A percentile compares a stretch with the other conserved stretches of the same genome.
Evolutionary conservation across 257 asterid species (phyloP).

Genomic region (Jacaranda mimosifolia): DNA sequence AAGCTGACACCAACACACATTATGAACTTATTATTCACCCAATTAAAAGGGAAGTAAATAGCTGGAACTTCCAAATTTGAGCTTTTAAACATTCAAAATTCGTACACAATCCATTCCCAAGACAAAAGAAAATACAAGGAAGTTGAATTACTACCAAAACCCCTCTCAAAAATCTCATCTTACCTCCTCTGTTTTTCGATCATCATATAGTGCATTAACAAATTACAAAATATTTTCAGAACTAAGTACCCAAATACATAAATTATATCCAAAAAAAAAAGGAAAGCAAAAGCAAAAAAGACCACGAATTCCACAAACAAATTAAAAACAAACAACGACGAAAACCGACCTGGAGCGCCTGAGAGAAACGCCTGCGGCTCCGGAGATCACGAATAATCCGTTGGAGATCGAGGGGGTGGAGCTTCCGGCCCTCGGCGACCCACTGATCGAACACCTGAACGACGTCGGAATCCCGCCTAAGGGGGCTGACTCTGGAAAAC

Average conservation of each 20-base stretch:
- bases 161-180: background rate
- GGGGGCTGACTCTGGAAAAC: constrained; percentile 65
- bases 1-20: background rate
- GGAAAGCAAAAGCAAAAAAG: background rate
- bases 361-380: constrained; percentile 61
- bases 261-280: background rate
- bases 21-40: background rate
- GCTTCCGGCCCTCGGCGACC: constrained; percentile 64
- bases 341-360: constrained; percentile 62
- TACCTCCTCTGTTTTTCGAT: background rate
- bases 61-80: background rate
- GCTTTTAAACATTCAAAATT: background rate
- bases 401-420: constrained; percentile 52
- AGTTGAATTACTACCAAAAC: constrained; percentile 2
- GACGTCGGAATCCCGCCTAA: constrained; percentile 46
- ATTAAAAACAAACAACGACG: background rate
- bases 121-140: background rate
- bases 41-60: background rate
- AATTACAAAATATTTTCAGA: background rate
- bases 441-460: constrained; percentile 63
- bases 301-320: background rate
- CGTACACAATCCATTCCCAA: background rate
- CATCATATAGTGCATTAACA: background rate
- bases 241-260: background rate
- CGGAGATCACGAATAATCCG: constrained; percentile 67